These are phyloP conservation scores for Tulasnella sp. DNA, from an alignment of 768 basidiomycete species.

Conservation along the genomic window DNA sequence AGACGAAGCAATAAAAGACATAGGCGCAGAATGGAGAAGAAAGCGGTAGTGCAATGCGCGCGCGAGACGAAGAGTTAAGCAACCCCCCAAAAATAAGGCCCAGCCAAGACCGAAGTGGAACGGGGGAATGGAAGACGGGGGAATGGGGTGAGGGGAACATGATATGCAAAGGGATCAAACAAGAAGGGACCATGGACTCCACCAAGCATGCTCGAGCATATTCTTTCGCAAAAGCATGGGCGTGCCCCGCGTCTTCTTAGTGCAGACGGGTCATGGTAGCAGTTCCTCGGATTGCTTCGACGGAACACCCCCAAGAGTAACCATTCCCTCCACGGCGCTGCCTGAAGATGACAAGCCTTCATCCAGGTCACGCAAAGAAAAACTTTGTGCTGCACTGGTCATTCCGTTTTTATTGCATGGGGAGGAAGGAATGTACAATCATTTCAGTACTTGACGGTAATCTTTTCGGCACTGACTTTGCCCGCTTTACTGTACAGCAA, in stretches of 20 bases:
- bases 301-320: background rate
- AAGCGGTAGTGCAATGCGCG: background rate
- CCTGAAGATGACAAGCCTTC: background rate
- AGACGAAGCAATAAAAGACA: background rate
- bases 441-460: background rate
- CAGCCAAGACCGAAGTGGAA: conserved; percentile 10
- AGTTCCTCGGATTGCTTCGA: background rate
- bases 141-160: background rate
- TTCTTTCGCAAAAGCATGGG: conserved; percentile 65
- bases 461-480: conserved; percentile 24
- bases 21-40: background rate
- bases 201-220: conserved; percentile 68
- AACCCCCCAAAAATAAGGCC: background rate
- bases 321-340: background rate
- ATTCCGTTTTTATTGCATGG: background rate
- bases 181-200: conserved; percentile 29
- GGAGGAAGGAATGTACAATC: background rate
- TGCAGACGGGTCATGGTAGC: background rate
- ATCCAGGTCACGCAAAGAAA: background rate
- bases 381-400: background rate
- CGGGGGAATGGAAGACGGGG: background rate
- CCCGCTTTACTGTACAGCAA: conserved; percentile 22
- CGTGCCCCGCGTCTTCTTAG: conserved; percentile 32
- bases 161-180: background rate
- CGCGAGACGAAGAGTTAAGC: background rate